phyloP scores from a whole-genome alignment of 2,329 filamentous ascomycete species.

The Graphium sp. region DNA sequence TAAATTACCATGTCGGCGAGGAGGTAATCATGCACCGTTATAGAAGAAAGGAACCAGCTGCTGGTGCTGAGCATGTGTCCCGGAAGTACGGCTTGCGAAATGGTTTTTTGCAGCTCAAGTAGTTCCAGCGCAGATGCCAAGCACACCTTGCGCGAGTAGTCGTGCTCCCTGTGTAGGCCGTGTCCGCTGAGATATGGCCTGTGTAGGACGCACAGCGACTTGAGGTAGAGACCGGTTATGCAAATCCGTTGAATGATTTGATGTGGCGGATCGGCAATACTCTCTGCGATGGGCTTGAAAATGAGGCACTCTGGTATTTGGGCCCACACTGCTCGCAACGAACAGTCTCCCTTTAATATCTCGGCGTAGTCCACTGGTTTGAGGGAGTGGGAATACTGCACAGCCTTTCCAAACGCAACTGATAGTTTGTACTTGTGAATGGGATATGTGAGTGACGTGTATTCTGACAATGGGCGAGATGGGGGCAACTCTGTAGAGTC shows the following conservation, averaged over 20 bases:
- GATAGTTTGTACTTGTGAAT: neutral
- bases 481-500: slow-evolving; percentile 35
- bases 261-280: slow-evolving; percentile 22
- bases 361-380: too few relatives aligned
- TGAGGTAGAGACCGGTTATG: slow-evolving; percentile 33
- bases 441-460: slow-evolving; percentile 27
- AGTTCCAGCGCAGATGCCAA: slow-evolving; percentile 29
- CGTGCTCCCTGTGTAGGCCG: slow-evolving; percentile 23
- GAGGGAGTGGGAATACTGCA: neutral
- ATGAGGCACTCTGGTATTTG: slow-evolving; percentile 29
- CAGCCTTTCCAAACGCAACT: neutral
- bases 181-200: slow-evolving; percentile 31
- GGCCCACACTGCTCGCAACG: too few relatives aligned
- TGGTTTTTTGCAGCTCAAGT: slow-evolving; percentile 26
- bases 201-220: slow-evolving; percentile 37
- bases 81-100: slow-evolving; percentile 30
- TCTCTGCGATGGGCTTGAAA: slow-evolving; percentile 27
- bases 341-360: too few relatives aligned
- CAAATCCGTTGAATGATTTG: slow-evolving; percentile 35
- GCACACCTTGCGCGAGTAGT: slow-evolving; percentile 32
- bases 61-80: slow-evolving; percentile 33
- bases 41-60: slow-evolving; percentile 38
- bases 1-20: slow-evolving; percentile 45
- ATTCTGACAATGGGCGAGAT: slow-evolving; percentile 36
- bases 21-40: slow-evolving; percentile 44